Conservation (phyloP, 108 stramenopile genomes). For the Parmales sp. region DNA sequence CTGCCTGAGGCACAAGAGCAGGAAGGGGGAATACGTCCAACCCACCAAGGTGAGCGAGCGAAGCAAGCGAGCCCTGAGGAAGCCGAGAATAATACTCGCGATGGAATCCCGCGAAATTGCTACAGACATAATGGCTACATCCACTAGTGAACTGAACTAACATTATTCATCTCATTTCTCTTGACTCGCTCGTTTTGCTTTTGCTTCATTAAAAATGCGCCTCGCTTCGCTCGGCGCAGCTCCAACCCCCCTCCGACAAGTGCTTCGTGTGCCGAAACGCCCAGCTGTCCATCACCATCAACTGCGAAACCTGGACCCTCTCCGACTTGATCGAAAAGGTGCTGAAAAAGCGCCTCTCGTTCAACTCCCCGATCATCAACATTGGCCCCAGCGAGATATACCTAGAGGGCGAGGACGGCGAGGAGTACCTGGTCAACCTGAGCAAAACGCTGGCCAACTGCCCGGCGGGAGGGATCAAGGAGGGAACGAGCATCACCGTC, state of each 20-base stretch:
- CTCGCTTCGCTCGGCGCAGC: conserved; percentile 50
- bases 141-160: too few species aligned
- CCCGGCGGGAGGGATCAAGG: conserved; percentile 74
- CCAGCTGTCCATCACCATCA: conserved; percentile 45
- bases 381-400: conserved; percentile 45
- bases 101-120: too few species aligned
- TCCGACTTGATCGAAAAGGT: conserved; percentile 44
- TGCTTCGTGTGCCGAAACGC: conserved; percentile 89
- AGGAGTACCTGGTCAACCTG: conserved; percentile 38
- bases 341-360: conserved; percentile 65
- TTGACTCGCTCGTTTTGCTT: conserved; percentile 14
- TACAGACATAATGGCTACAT: too few species aligned
- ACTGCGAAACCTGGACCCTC: conserved; percentile 65
- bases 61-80: too few species aligned
- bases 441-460: conserved; percentile 41
- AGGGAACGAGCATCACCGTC: conserved; percentile 63
- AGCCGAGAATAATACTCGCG: too few species aligned
- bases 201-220: not conserved
- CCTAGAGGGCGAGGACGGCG: conserved; percentile 69
- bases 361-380: conserved; percentile 63
- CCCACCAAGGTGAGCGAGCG: too few species aligned
- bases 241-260: conserved; percentile 63
- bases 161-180: too few species aligned
- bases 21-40: conserved; percentile 59
- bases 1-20: conserved; percentile 54